These are phyloP conservation scores for Aristolochia californica DNA, from an alignment of 164 flowering plant species.

Conservation along the genomic window DNA sequence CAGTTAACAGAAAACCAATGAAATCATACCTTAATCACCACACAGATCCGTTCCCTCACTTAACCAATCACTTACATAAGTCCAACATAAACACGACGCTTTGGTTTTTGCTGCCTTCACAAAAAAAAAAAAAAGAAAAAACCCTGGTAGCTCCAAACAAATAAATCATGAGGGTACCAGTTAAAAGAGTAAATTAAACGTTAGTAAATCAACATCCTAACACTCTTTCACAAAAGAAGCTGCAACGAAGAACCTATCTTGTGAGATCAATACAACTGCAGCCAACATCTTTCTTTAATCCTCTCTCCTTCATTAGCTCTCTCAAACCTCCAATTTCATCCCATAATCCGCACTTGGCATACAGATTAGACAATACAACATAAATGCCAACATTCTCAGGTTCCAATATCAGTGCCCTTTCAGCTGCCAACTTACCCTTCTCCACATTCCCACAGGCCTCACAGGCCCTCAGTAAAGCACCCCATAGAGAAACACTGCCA, in stretches of 20 bases:
- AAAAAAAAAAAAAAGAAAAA: too few species aligned
- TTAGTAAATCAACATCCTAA: too few species aligned
- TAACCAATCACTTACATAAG: too few species aligned
- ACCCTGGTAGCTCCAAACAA: too few species aligned
- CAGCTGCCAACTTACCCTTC: conserved; percentile 54
- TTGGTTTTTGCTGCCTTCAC: too few species aligned
- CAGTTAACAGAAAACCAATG: too few species aligned
- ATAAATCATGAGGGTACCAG: too few species aligned
- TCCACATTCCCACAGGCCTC: conserved; percentile 39
- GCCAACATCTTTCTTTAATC: conserved; percentile 46
- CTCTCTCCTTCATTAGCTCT: conserved; percentile 40
- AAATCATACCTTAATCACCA: too few species aligned
- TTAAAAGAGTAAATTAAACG: too few species aligned
- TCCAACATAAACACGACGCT: too few species aligned
- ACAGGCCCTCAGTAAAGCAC: conserved; percentile 60
- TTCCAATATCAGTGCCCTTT: conserved; percentile 55
- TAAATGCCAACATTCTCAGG: conserved; percentile 52
- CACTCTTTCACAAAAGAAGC: too few species aligned
- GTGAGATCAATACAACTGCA: conserved; percentile 37
- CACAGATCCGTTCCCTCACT: too few species aligned
- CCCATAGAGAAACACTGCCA: conserved; percentile 49
- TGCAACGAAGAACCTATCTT: background rate
- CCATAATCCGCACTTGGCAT: conserved; percentile 59
- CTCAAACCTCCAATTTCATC: conserved; percentile 49
- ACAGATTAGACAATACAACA: conserved; percentile 51